These are phyloP conservation scores for Glarea lozoyensis DNA, from an alignment of 495 filamentous ascomycete genomes.

Conservation along the genomic window DNA sequence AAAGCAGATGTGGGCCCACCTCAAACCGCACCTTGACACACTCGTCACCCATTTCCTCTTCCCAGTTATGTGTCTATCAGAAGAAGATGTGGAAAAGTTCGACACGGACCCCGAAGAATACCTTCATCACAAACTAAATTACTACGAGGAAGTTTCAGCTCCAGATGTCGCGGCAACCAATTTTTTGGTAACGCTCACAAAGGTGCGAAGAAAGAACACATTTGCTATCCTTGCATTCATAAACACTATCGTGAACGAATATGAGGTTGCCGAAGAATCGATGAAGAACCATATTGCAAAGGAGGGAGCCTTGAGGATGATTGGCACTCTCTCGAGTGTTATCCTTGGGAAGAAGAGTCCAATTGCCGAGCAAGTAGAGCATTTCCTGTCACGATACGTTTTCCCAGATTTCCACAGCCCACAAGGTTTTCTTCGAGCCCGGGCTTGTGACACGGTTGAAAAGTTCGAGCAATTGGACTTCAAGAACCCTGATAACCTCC, in stretches of 20 bases:
- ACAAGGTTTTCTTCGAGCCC: slow-evolving; percentile 87
- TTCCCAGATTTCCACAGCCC: slow-evolving; percentile 95
- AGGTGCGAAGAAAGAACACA: slow-evolving; percentile 89
- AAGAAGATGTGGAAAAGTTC: slow-evolving; percentile 91
- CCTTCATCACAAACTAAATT: slow-evolving; percentile 92
- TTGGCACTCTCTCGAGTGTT: slow-evolving; percentile 86
- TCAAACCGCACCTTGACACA: slow-evolving; percentile 87
- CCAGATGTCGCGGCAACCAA: slow-evolving; percentile 96
- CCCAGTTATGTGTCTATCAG: slow-evolving; percentile 84
- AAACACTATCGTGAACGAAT: slow-evolving; percentile 82
- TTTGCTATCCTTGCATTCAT: slow-evolving; percentile 90
- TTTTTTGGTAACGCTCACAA: slow-evolving; percentile 89
- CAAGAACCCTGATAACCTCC: slow-evolving; percentile 87
- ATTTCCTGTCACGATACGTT: slow-evolving; percentile 95
- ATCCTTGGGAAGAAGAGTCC: slow-evolving; percentile 97
- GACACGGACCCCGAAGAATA: slow-evolving; percentile 92
- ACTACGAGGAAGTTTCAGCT: slow-evolving; percentile 92
- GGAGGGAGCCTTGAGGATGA: slow-evolving; percentile 95
- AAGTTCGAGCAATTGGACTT: slow-evolving; percentile 97
- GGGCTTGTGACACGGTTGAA: slow-evolving; percentile 93
- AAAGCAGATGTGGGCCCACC: slow-evolving; percentile 88
- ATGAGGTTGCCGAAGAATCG: slow-evolving; percentile 70
- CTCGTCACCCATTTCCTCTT: slow-evolving; percentile 91
- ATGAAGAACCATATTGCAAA: slow-evolving; percentile 91
- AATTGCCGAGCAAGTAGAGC: slow-evolving; percentile 96